Percentiles rank a stretch among this genome's conserved stretches.
Conservation (phyloP, 2,329 filamentous ascomycete genomes). For the Chaetothyriales sp. region DNA sequence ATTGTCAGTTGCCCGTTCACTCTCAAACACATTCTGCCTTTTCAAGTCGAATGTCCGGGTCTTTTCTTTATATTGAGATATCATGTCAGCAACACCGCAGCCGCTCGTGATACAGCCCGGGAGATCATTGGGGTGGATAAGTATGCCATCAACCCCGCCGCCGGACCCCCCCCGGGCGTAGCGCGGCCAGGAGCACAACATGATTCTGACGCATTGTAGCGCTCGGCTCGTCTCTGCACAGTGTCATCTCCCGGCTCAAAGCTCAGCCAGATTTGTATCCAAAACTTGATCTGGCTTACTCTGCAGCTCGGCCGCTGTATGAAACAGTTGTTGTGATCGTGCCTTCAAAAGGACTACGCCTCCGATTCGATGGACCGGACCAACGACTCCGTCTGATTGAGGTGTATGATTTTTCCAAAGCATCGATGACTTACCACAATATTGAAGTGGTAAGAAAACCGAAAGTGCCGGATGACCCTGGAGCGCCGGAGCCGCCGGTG, state of each 20-base stretch:
- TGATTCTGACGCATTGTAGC: constrained; percentile 35
- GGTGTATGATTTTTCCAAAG: constrained; percentile 77
- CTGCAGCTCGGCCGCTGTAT: constrained; percentile 57
- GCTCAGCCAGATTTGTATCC: constrained; percentile 72
- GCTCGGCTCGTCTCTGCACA: constrained; percentile 81
- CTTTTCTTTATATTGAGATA: no score
- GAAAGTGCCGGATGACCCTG: constrained; percentile 29
- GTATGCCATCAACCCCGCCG: constrained; percentile 22
- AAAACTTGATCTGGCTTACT: constrained; percentile 70
- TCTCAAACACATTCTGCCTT: no score
- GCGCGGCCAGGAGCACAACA: background rate
- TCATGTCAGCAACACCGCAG: background rate
- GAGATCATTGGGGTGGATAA: constrained; percentile 50
- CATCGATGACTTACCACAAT: constrained; percentile 66
- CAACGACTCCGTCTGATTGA: constrained; percentile 86
- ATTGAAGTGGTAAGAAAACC: constrained; percentile 57
- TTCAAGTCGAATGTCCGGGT: background rate
- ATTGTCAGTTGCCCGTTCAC: background rate
- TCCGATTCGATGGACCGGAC: constrained; percentile 88
- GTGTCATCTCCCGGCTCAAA: constrained; percentile 75
- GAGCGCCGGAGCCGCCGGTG: constrained; percentile 23
- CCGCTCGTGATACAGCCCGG: constrained; percentile 52
- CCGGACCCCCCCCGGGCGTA: no score
- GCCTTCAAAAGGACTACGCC: constrained; percentile 70
- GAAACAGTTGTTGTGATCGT: constrained; percentile 64